Percentiles rank a stretch among this genome's conserved stretches.
Evolutionary conservation across 2,329 filamentous ascomycete species (phyloP).

Genomic region (Berkeleyomyces basicola): DNA sequence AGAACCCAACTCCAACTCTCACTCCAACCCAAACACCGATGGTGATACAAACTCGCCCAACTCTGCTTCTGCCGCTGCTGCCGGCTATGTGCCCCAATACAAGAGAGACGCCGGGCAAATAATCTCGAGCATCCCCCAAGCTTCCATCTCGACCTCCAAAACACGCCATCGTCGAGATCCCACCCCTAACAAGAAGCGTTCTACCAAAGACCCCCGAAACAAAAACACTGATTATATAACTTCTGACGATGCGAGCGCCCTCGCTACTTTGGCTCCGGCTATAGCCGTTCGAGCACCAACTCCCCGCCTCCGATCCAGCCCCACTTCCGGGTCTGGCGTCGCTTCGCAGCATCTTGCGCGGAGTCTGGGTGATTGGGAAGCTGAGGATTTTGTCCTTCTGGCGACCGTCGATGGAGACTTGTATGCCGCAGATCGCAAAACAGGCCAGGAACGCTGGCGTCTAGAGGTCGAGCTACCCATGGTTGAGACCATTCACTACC

Average conservation of each 20-base stretch:
- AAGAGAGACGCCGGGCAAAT: neutral
- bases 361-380: constrained; percentile 98
- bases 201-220: constrained; percentile 20
- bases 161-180: constrained; percentile 7
- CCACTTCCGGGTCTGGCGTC: constrained; percentile 45
- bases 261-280: constrained; percentile 95
- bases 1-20: neutral
- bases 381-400: constrained; percentile 99
- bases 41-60: neutral
- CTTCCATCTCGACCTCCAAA: constrained; percentile 5
- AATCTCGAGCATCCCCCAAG: constrained; percentile 5
- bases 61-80: constrained; percentile 12
- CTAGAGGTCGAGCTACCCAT: constrained; percentile 72
- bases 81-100: constrained; percentile 10
- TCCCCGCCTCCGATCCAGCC: constrained; percentile 40
- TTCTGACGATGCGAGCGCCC: constrained; percentile 72
- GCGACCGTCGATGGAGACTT: constrained; percentile 98
- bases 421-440: constrained; percentile 77
- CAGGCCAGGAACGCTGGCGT: constrained; percentile 71
- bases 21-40: neutral
- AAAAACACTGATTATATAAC: constrained; percentile 23
- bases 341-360: constrained; percentile 84
- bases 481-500: constrained; percentile 76
- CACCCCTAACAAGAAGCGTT: constrained; percentile 19
- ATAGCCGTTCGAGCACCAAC: constrained; percentile 86